Conservation (phyloP, 2,329 filamentous ascomycete species). For the Clonostachys rosea region DNA sequence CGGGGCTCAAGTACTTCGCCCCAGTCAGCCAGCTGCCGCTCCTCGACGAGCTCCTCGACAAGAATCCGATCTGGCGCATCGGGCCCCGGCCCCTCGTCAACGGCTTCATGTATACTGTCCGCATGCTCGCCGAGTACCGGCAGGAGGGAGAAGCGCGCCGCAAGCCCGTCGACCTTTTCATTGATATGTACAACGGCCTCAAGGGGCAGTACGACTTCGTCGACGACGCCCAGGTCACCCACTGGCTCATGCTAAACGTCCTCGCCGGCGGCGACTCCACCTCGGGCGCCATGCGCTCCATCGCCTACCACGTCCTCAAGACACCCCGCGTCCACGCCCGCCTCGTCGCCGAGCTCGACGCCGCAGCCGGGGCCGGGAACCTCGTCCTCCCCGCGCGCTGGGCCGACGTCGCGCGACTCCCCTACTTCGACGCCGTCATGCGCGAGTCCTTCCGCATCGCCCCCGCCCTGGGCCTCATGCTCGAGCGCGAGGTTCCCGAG, state of each 20-base stretch:
- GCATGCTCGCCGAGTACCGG: constrained; percentile 10
- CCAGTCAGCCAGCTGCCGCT: constrained; percentile 14
- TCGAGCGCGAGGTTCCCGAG: constrained; percentile 36
- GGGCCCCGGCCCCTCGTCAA: constrained; percentile 12
- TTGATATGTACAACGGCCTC: constrained; percentile 7
- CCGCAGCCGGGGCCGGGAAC: constrained; percentile 5
- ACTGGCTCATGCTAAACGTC: constrained; percentile 6
- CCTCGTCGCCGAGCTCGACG: constrained; percentile 30
- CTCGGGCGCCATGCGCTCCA: constrained; percentile 21
- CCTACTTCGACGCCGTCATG: constrained; percentile 45
- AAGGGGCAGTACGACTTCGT: constrained; percentile 22
- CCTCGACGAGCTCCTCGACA: constrained; percentile 17
- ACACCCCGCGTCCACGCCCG: constrained; percentile 16
- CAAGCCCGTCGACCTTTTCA: constrained; percentile 13
- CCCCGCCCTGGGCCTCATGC: constrained; percentile 37
- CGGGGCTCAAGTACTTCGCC: constrained; percentile 22
- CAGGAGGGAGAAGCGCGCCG: neutral
- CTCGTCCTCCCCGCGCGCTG: constrained; percentile 12
- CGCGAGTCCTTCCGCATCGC: constrained; percentile 44
- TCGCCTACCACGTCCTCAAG: constrained; percentile 29
- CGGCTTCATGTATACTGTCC: constrained; percentile 10
- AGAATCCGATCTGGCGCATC: constrained; percentile 17
- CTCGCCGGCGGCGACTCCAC: constrained; percentile 30
- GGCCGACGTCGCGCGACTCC: constrained; percentile 17
- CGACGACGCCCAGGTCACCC: constrained; percentile 14